Conservation (phyloP, 345 rosid species). For the Erodium maritimum region DNA sequence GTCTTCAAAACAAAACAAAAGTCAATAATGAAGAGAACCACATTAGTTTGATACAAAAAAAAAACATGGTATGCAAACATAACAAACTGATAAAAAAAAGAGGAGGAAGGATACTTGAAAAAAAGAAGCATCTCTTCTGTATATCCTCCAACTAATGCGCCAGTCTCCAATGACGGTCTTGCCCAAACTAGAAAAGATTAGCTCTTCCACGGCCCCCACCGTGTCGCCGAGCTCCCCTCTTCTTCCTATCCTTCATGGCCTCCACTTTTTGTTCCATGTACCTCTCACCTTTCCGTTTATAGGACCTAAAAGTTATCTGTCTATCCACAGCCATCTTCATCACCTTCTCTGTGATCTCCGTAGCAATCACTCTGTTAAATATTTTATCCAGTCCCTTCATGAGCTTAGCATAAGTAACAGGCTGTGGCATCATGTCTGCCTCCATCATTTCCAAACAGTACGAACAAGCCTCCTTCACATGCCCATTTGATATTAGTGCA, state of each 20-base stretch:
- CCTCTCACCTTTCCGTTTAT: constrained; percentile 80
- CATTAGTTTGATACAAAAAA: too few relatives aligned
- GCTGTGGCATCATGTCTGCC: constrained; percentile 68
- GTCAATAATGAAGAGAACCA: too few relatives aligned
- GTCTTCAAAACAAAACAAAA: too few relatives aligned
- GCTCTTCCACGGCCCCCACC: constrained; percentile 14
- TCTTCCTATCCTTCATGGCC: constrained; percentile 38
- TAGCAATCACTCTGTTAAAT: constrained; percentile 63
- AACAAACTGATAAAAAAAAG: too few relatives aligned
- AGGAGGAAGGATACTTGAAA: too few relatives aligned
- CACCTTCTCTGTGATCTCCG: constrained; percentile 84
- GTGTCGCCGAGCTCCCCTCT: constrained; percentile 36
- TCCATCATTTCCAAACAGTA: constrained; percentile 95
- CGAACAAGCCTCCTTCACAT: constrained; percentile 75
- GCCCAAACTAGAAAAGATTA: too few relatives aligned
- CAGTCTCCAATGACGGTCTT: too few relatives aligned
- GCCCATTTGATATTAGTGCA: constrained; percentile 64
- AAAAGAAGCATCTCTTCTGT: too few relatives aligned
- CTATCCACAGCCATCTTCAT: constrained; percentile 81
- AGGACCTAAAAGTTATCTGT: constrained; percentile 74
- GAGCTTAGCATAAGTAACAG: constrained; percentile 79
- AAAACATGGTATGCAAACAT: too few relatives aligned
- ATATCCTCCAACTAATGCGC: too few relatives aligned
- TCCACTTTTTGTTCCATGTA: constrained; percentile 55
- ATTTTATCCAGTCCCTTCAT: constrained; percentile 69